Evolutionary conservation across 2,329 filamentous ascomycete genomes (phyloP).

Genomic region (Blastomyces gilchristii): DNA sequence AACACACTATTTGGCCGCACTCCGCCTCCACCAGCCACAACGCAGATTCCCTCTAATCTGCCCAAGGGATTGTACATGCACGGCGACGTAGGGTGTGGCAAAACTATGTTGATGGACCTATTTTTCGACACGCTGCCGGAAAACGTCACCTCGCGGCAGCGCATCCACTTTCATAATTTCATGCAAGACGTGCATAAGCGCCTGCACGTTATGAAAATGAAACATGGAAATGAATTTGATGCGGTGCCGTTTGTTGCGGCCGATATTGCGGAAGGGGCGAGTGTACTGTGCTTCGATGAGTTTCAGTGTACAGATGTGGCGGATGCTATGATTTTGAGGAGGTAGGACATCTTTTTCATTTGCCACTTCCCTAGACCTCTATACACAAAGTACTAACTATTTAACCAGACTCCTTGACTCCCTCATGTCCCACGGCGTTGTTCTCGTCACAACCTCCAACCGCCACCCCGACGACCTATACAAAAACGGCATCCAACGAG

Average conservation of each 20-base stretch:
- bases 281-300: constrained; percentile 93
- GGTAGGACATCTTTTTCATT: constrained; percentile 34
- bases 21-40: constrained; percentile 23
- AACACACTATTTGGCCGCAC: constrained; percentile 35
- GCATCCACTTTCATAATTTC: constrained; percentile 98
- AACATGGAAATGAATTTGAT: constrained; percentile 80
- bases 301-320: constrained; percentile 98
- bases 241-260: constrained; percentile 85
- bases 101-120: constrained; percentile 99
- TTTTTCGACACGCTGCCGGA: constrained; percentile 86
- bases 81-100: constrained; percentile 92
- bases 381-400: constrained; percentile 4
- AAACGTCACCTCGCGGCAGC: constrained; percentile 69
- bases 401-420: constrained; percentile 60
- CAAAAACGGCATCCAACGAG: constrained; percentile 93
- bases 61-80: constrained; percentile 90
- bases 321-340: constrained; percentile 91
- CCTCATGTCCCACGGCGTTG: constrained; percentile 93
- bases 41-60: constrained; percentile 56
- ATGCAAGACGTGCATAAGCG: constrained; percentile 96
- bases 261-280: constrained; percentile 76
- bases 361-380: neutral
- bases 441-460: constrained; percentile 92
- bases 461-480: constrained; percentile 94
- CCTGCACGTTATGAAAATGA: constrained; percentile 80